Evolutionary conservation across 1,284 basidiomycete species (phyloP), one percentile per base, ranked within the genome.

Genomic region (Rhodotorula sp.): DNA sequence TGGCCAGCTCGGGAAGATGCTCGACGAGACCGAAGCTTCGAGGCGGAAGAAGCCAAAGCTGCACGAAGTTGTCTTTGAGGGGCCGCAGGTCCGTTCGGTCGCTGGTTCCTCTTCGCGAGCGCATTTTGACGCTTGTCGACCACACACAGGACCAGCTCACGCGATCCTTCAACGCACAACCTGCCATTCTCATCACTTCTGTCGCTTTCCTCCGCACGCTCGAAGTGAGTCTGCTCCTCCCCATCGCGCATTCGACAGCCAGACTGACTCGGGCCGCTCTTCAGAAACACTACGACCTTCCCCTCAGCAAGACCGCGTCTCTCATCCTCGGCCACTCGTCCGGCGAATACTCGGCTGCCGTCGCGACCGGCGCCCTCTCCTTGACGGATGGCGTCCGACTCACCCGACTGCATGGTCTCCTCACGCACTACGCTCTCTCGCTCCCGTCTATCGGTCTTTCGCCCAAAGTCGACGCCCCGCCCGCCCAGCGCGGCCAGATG

Each of bases 331-430:
- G 80, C 23, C 80, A 80, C 65, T 79, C 78, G 19, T 75, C 74
- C 3, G 80, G 80, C 46, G 80, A 80, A 64, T 80, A 79, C 67
- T 74, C 78, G 41, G 79, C 79, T 5, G 78, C 77, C 23, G 80
- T 79, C 17, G 80, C 80, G 0, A 65, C 75, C 14, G 77, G 77
- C 16, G 77, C 77, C 45, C 66, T 80, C 48, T 71, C 71, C 12
- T 77, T 80, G 61, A 54, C 61, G n/a, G 77, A 78, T 49, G 80
- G 72, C 27, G 77, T 79, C 21, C 71, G 77, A 34, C 72, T 80
- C 25, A 80, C 77, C 4, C 74, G 80, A 17, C 70, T 80, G 0
- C 78, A 79, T 57, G 80, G 80, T 13, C 70, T 80, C 23, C 66
- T 80, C 27, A 80, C 79, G 8, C 68, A 72, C 46, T 74, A 71